Base-by-base conservation (phyloP, 1,284 basidiomycete species). In the Xerocomus amazonicus region DNA sequence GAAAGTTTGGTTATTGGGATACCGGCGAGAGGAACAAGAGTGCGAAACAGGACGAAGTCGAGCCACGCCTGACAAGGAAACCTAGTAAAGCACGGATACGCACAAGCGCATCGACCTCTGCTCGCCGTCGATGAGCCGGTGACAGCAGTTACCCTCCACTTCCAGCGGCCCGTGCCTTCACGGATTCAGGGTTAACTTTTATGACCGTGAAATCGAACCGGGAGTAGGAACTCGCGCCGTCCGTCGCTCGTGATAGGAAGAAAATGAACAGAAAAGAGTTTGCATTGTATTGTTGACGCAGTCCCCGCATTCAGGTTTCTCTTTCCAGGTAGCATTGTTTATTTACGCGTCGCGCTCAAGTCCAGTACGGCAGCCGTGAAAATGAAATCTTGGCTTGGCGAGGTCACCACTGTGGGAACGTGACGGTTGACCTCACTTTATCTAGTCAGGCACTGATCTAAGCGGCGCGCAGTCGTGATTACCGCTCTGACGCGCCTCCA, bases 1-100 rank as follows among this genome's bases (percentile, higher is more conserved):
- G 81, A 53, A 90, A 84, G 65, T 87, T 89, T 66, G 61, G 61
- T 12, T 71, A 75, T 19, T 76, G 76, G 76, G 72, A 70, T 54
- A 58, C 48, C 13, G 45, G 37, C 19, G 65, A 70, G 13, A 70
- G 58, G 50, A 56, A 36, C 50, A 65, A 51, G 47, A 53, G 3
- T 14, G 27, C 26, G 10, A 49, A 53, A 45, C 58, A 59, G 32
- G 55, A 60, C 12, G 62, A 65, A 1, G 47, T 45, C 34, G 64
- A 68, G 32, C 56, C 59, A 9, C 68, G 65, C 16, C n/a, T 56
- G 33, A 48, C 53, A 31, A 68, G 43, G 48, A 66, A 67, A 31
- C 54, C 65, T 14, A 70, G 63, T 44, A 64, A 63, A 16, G 41
- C 58, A 31, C 56, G 65, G 5, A 23, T 61, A 27, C 64, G 64